Conservation (phyloP, 805 yeast species). For the Torulaspora indica region DNA sequence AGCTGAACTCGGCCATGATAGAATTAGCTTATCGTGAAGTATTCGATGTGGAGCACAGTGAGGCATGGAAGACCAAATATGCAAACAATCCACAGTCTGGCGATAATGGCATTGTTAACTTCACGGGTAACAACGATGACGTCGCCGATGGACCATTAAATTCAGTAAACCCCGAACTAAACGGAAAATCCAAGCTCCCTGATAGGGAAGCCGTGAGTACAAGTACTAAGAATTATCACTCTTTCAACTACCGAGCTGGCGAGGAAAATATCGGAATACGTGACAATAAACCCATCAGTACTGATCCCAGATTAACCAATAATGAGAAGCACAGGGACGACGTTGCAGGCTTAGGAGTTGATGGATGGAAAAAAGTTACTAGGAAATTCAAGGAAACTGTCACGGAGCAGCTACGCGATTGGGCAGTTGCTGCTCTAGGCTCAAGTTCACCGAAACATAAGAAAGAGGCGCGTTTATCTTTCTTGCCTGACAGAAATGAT, state of each 20-base stretch:
- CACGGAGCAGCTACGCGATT: constrained; percentile 49
- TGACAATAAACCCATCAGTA: constrained; percentile 73
- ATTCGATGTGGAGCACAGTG: constrained; percentile 39
- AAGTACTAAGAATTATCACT: constrained; percentile 34
- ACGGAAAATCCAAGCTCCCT: constrained; percentile 13
- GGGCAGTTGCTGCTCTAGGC: constrained; percentile 46
- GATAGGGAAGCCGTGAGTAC: constrained; percentile 1
- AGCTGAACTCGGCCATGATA: constrained; percentile 58
- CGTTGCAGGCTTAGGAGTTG: constrained; percentile 72
- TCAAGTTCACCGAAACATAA: constrained; percentile 32
- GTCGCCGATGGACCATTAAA: constrained; percentile 6
- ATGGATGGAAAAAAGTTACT: constrained; percentile 49
- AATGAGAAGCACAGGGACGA: constrained; percentile 62
- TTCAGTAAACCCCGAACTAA: neutral
- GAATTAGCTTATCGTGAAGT: constrained; percentile 71
- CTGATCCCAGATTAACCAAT: constrained; percentile 74
- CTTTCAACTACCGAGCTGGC: constrained; percentile 88
- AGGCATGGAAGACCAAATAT: constrained; percentile 47
- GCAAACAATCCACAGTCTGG: neutral
- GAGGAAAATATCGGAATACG: constrained; percentile 79
- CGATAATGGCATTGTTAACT: constrained; percentile 6
- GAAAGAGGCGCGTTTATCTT: constrained; percentile 27
- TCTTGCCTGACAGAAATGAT: constrained; percentile 55
- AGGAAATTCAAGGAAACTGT: constrained; percentile 50
- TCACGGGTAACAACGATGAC: constrained; percentile 1